A percentile compares a stretch with the other conserved stretches of the same genome.
These are phyloP conservation scores for Lasiodiplodia gonubiensis DNA, from an alignment of 2,329 filamentous ascomycete species.

Conservation along the genomic window DNA sequence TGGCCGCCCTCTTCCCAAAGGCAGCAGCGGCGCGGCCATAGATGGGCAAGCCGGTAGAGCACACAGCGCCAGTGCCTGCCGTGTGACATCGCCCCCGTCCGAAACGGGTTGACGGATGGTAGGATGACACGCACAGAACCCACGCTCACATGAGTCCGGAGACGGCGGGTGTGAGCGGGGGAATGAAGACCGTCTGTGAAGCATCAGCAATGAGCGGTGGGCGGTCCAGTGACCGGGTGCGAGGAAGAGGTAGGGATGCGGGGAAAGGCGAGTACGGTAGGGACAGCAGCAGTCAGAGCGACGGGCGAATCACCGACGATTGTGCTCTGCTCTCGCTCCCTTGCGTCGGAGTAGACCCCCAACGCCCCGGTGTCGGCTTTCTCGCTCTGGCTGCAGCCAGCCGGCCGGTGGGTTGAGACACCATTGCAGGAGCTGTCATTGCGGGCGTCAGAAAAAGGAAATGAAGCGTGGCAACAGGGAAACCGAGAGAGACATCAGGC, in stretches of 20 bases:
- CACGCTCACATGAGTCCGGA: conserved; percentile 17
- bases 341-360: conserved; percentile 7
- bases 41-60: neutral
- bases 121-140: neutral
- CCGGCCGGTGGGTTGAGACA: neutral
- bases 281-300: neutral
- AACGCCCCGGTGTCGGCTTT: conserved; percentile 4
- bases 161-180: neutral
- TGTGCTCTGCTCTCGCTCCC: neutral
- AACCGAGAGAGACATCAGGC: neutral
- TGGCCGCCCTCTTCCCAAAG: neutral
- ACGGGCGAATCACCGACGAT: neutral
- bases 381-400: neutral
- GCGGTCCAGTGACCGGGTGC: neutral
- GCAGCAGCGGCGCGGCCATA: neutral
- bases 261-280: neutral
- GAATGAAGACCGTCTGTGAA: neutral
- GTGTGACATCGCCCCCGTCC: conserved; percentile 9
- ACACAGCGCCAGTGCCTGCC: neutral
- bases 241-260: neutral
- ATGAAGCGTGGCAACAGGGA: neutral
- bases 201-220: conserved; percentile 1
- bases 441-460: neutral
- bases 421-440: neutral
- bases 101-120: conserved; percentile 15